Evolutionary conservation across 805 yeast genomes (phyloP), one percentile per base, ranked within the genome.

Genomic region (Pichia ethanolica): DNA sequence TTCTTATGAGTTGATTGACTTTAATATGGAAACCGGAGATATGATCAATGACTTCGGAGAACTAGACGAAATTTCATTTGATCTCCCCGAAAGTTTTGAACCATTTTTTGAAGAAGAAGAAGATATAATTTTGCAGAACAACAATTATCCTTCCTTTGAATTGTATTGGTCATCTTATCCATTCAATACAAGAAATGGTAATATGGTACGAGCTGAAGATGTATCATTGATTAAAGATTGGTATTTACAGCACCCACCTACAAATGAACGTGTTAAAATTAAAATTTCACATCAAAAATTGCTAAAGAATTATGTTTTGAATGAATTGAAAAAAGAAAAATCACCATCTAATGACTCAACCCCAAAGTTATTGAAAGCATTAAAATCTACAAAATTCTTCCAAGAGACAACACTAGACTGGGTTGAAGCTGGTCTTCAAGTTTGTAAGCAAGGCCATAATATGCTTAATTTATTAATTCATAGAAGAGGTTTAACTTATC

Each of bases 401-500:
- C 96, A 89, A 61, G 83, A 86, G 58, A 91, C 99, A 0, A 76
- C 90, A 0, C 82, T 93, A 45, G 99, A 93, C 66, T 93, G 99
- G 99, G 93, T 91, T 3, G 99, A 93, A 65, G 99, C 98, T 1
- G 99, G 97, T 32, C 71, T 93, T 50, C 98, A 93, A 67, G 81
- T 93, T 3, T 86, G 96, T 60, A 78, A 81, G 37, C 99, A 93
- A 66, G 99, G 99, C 3, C 87, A 83, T 66, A 91, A 89, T 58
- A 90, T 91, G 95, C 73, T 93, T 43, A 90, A 89, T 64, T 69
- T 93, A 35, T 71, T 93, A 55, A 89, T 93, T 45, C 98, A 93
- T 64, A 79, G 89, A 59, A 83, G 86, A 57, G 98, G 98, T 0
- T 70, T 93, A 36, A 89, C 97, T 0, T 93, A 89, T 62, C 70